Evolutionary conservation across 169 alveolate species (phyloP).

Genomic region (Cryptosporidium meleagridis): DNA sequence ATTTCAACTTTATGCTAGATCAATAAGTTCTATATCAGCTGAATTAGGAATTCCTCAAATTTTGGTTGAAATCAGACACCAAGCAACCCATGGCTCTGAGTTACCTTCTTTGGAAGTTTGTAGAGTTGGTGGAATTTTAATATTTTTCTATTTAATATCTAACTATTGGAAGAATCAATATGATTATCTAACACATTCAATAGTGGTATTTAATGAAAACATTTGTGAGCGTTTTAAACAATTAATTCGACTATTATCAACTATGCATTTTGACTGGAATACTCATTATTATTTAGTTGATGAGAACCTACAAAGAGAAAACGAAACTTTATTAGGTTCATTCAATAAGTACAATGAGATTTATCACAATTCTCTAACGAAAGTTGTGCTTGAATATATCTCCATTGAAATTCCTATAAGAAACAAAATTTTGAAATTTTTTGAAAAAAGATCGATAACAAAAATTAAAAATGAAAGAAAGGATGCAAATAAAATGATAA

Average conservation of each 20-base stretch:
- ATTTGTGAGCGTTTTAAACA: background rate
- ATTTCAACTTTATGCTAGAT: constrained; percentile 40
- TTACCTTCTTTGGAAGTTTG: constrained; percentile 57
- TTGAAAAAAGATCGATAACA: background rate
- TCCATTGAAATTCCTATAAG: background rate
- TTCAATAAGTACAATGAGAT: background rate
- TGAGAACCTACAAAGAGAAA: background rate
- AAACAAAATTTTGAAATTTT: constrained; percentile 25
- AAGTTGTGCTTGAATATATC: background rate
- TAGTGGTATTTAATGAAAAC: background rate
- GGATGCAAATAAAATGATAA: constrained; percentile 17
- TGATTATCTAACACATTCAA: constrained; percentile 12
- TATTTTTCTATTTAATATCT: constrained; percentile 14
- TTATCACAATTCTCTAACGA: constrained; percentile 15
- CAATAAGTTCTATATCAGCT: constrained; percentile 62
- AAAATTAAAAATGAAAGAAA: background rate
- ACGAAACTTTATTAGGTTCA: background rate
- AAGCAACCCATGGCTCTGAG: constrained; percentile 67
- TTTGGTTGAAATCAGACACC: constrained; percentile 69
- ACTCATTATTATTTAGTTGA: background rate
- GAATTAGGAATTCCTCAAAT: constrained; percentile 52
- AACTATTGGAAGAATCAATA: constrained; percentile 64
- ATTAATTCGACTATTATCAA: background rate
- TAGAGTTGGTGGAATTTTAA: constrained; percentile 54
- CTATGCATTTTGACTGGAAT: constrained; percentile 9